Conservation (phyloP, 306 rosid genomes). For the Sophora flavescens region DNA sequence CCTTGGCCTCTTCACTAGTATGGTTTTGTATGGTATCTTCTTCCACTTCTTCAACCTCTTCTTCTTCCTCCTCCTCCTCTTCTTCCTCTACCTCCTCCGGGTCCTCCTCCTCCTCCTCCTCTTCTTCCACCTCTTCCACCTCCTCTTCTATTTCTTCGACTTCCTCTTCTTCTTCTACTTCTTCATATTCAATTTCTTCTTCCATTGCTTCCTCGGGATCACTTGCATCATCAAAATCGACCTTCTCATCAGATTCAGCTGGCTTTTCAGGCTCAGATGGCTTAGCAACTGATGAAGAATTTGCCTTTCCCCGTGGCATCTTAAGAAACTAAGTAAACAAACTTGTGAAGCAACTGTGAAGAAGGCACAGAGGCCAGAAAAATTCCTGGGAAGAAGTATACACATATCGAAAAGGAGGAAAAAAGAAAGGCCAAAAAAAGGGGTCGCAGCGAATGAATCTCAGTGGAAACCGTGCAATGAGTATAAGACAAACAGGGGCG, state of each 20-base stretch:
- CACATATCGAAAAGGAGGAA: conserved; percentile 79
- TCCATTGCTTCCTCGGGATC: conserved; percentile 84
- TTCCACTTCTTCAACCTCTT: conserved; percentile 66
- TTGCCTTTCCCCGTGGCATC: conserved; percentile 84
- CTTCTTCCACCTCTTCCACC: conserved; percentile 50
- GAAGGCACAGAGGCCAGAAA: conserved; percentile 99
- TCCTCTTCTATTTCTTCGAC: conserved; percentile 78
- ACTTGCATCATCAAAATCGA: conserved; percentile 72
- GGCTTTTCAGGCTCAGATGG: conserved; percentile 75
- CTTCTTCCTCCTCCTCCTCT: conserved; percentile 62
- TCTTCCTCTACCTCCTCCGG: conserved; percentile 63
- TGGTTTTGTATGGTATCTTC: conserved; percentile 57
- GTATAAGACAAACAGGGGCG: conserved; percentile 59
- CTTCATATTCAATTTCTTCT: conserved; percentile 89
- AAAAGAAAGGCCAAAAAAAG: conserved; percentile 77
- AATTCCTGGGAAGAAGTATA: conserved; percentile 93
- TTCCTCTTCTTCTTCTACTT: conserved; percentile 88
- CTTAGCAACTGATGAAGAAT: conserved; percentile 70
- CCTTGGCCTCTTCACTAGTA: conserved; percentile 48
- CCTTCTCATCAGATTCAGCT: conserved; percentile 75
- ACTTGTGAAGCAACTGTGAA: conserved; percentile 94
- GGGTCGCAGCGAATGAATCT: conserved; percentile 67
- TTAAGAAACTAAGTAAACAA: conserved; percentile 74
- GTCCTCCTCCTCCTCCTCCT: conserved; percentile 56
- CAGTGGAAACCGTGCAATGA: conserved; percentile 66